Base-by-base conservation (phyloP, 192 early-diverging fungal genomes). In the Coemansia sp. region DNA sequence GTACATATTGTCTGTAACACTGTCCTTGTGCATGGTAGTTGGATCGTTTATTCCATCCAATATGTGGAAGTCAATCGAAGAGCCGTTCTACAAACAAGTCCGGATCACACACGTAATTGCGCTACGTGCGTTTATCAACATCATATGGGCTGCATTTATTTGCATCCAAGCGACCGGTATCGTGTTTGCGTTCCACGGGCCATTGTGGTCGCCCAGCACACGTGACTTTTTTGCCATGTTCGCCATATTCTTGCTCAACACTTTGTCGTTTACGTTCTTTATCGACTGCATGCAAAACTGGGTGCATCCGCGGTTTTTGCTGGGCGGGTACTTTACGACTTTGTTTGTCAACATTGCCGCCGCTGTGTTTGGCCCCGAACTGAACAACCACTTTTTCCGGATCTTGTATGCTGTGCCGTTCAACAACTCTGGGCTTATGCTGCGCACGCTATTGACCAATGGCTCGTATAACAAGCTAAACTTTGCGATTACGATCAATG, bases 51-150 rank as follows among this genome's bases (percentile, higher is more conserved):
- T 81, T 22, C 78, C 78, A 23, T 81, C 78, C 9, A 81, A 81
- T 43, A 75, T 81, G 78, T 81, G 78, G 78, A 81, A 81, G 57
- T 66, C 73, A 0, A 75, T 81, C 51, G 73, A 75, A 57, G 70
- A 71, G 69, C 73, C 74, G 35, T 75, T 81, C 41, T 81, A 57
- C 60, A 71, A 73, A 57, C 69, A 75, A 14, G 65, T 75, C 16
- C 53, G 45, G 22, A 47, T 81, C 4, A 4, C 35, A 10, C 78
- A 81, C 32, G 4, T 75, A 20, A 72, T 81, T 5, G 60, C 39
- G 14, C 50, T 75, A 29, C 73, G 74, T 12, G 23, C 64, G 9
- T 54, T 65, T 14, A 65, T 81, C 56, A 75, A 71, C 54, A 16
- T 75, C 1, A 32, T 57, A 19, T 81, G 73, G 73, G 69, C 70